These are phyloP conservation scores for Zygosaccharomyces rouxii DNA, from an alignment of 805 yeast genomes.

Conservation along the genomic window DNA sequence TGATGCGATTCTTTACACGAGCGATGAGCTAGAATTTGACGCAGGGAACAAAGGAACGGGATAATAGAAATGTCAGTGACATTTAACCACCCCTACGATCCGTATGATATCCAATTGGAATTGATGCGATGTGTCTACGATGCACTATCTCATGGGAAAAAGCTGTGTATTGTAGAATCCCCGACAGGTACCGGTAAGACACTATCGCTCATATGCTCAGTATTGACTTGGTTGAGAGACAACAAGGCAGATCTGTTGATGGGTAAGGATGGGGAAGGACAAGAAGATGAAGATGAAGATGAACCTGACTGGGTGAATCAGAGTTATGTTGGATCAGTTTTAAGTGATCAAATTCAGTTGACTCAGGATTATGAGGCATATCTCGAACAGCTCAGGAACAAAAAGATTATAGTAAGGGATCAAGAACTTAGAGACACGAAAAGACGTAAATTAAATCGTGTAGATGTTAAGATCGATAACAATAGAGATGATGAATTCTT, in stretches of 20 bases:
- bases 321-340: constrained; percentile 32
- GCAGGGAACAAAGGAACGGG: background rate
- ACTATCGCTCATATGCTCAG: constrained; percentile 75
- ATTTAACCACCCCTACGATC: constrained; percentile 74
- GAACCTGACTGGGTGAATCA: constrained; percentile 66
- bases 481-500: constrained; percentile 15
- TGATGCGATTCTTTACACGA: constrained; percentile 4
- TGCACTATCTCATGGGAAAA: constrained; percentile 45
- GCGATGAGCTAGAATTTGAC: constrained; percentile 5
- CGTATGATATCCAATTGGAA: constrained; percentile 72
- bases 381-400: constrained; percentile 30
- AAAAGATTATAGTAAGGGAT: constrained; percentile 7
- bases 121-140: constrained; percentile 74
- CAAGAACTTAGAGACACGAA: constrained; percentile 10
- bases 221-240: constrained; percentile 76
- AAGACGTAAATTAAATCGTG: constrained; percentile 20
- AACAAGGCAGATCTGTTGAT: constrained; percentile 34
- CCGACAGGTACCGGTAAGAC: constrained; percentile 97
- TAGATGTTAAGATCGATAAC: constrained; percentile 30
- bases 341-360: constrained; percentile 23
- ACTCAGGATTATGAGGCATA: constrained; percentile 36
- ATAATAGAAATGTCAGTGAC: background rate
- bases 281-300: constrained; percentile 33
- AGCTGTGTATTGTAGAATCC: constrained; percentile 80
- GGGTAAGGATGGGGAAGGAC: constrained; percentile 5